A percentile compares a stretch with the other conserved stretches of the same genome.
These are phyloP conservation scores for Fusarium concolor DNA, from an alignment of 2,329 filamentous ascomycete species.

Conservation along the genomic window DNA sequence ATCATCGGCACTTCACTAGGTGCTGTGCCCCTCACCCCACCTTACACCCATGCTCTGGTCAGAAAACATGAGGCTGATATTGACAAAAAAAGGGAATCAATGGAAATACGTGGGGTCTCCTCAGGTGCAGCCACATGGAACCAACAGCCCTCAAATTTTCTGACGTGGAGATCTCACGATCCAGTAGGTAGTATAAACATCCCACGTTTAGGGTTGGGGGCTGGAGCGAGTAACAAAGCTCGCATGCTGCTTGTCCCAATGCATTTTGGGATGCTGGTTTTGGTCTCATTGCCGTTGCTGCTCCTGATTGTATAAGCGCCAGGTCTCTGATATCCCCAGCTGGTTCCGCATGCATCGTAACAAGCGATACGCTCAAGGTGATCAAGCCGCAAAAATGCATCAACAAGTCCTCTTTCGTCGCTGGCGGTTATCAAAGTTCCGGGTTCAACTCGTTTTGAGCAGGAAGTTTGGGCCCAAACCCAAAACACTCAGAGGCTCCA, in stretches of 20 bases:
- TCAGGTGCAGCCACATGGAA: constrained; percentile 14
- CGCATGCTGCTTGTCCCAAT: constrained; percentile 9
- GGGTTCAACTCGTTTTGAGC: constrained; percentile 21
- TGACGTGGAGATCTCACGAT: constrained; percentile 12
- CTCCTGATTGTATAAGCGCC: constrained; percentile 12
- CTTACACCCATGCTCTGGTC: constrained; percentile 10
- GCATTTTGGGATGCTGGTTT: background rate
- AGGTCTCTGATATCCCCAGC: background rate
- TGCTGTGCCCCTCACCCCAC: constrained; percentile 7
- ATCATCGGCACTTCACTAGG: constrained; percentile 26
- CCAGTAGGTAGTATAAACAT: background rate
- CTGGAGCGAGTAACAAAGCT: constrained; percentile 1
- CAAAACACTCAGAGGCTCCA: constrained; percentile 10
- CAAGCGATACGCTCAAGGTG: constrained; percentile 35
- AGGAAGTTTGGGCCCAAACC: constrained; percentile 12
- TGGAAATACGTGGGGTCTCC: constrained; percentile 7
- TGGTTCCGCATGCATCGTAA: constrained; percentile 12
- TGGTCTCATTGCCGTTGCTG: background rate
- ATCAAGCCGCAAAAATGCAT: background rate
- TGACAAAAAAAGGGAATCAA: constrained; percentile 20
- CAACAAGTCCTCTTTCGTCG: constrained; percentile 13
- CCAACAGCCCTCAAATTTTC: constrained; percentile 13
- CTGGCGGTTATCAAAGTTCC: constrained; percentile 34
- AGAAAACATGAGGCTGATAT: constrained; percentile 5
- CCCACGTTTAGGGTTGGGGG: background rate